A percentile compares a stretch with the other conserved stretches of the same genome.
Evolutionary conservation across 306 rosid species (phyloP).

Genomic region (Canavalia gladiata): DNA sequence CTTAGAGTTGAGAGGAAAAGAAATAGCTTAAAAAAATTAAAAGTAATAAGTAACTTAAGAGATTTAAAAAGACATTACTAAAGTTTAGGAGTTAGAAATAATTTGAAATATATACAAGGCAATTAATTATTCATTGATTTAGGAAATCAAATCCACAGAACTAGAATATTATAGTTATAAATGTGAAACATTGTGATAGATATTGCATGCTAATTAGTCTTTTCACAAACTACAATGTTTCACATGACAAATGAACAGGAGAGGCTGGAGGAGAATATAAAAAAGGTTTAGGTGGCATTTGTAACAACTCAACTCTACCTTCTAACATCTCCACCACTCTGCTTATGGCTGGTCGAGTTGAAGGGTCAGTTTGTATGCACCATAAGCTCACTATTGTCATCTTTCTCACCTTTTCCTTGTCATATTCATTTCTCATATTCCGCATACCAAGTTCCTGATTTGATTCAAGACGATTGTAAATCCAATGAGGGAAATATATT

Average conservation of each 20-base stretch:
- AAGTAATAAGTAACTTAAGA: no score
- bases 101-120: no score
- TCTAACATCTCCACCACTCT: constrained; percentile 54
- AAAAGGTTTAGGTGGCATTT: constrained; percentile 47
- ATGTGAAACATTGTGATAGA: not conserved
- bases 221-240: not conserved
- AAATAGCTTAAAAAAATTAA: no score
- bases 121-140: no score
- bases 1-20: no score
- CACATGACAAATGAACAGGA: not conserved
- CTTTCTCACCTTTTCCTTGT: constrained; percentile 43
- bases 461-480: constrained; percentile 46
- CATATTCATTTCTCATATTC: constrained; percentile 34
- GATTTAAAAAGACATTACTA: no score
- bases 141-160: not conserved
- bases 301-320: constrained; percentile 29
- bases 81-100: no score
- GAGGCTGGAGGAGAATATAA: constrained; percentile 38
- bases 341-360: constrained; percentile 44
- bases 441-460: constrained; percentile 42
- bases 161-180: not conserved
- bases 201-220: not conserved
- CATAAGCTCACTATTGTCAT: constrained; percentile 54
- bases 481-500: constrained; percentile 56
- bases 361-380: constrained; percentile 51